Conservation (phyloP, 106 monocot species). For the Vanilla planifolia region DNA sequence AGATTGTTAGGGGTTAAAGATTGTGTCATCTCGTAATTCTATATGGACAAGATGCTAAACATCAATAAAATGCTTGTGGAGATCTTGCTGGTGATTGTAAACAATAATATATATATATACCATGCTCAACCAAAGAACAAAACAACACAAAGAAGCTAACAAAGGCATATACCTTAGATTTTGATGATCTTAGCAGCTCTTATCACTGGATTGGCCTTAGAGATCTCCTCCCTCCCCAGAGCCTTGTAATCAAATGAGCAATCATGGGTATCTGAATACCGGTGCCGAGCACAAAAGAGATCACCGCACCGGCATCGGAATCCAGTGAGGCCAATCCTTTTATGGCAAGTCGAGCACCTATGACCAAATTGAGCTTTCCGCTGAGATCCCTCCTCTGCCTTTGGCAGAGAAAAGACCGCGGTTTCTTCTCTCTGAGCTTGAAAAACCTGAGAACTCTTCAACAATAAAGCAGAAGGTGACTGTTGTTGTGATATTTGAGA, state of each 20-base stretch:
- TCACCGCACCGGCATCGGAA: conserved; percentile 50
- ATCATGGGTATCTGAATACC: conserved; percentile 39
- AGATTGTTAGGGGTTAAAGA: no score
- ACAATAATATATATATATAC: no score
- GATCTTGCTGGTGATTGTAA: no score
- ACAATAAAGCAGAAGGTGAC: neutral
- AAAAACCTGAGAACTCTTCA: neutral
- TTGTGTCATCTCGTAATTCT: no score
- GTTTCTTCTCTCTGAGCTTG: neutral
- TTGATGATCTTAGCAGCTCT: conserved; percentile 51
- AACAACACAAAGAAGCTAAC: neutral
- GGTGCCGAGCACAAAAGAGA: conserved; percentile 46
- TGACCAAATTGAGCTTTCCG: conserved; percentile 5
- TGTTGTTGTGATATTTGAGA: neutral
- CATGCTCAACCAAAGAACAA: neutral
- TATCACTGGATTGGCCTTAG: conserved; percentile 43
- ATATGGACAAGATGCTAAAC: no score
- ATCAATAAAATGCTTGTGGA: no score
- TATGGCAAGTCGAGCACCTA: conserved; percentile 40
- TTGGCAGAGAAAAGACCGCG: neutral
- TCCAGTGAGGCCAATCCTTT: conserved; percentile 28
- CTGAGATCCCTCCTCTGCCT: neutral
- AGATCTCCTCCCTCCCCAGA: conserved; percentile 43
- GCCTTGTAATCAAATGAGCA: conserved; percentile 70
- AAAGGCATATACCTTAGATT: conserved; percentile 20